Conservation (phyloP, 2,329 filamentous ascomycete species). For the Colletotrichum siamense region DNA sequence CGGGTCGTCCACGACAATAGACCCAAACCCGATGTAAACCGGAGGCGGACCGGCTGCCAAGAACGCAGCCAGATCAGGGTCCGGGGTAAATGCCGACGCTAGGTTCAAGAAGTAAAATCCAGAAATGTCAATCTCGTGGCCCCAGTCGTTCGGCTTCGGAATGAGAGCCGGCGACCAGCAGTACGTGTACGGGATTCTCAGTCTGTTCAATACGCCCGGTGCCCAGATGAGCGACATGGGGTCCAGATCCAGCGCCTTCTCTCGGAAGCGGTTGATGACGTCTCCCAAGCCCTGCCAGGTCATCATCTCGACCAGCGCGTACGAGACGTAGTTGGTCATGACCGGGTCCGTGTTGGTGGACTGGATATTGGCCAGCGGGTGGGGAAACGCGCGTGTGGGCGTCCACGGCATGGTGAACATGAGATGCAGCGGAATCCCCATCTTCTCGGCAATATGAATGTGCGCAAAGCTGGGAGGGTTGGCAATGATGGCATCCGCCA, state of each 20-base stretch:
- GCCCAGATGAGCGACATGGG: conserved; percentile 82
- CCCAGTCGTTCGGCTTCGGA: conserved; percentile 82
- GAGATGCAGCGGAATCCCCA: conserved; percentile 78
- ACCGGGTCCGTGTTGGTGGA: conserved; percentile 76
- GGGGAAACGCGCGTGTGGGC: conserved; percentile 83
- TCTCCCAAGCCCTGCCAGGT: conserved; percentile 93
- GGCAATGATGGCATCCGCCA: conserved; percentile 82
- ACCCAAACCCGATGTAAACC: conserved; percentile 84
- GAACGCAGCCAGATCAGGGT: conserved; percentile 69
- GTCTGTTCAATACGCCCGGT: conserved; percentile 76
- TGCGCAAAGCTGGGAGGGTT: conserved; percentile 82
- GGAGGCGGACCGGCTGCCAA: conserved; percentile 73
- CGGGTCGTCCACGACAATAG: conserved; percentile 81
- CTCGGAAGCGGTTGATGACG: conserved; percentile 86
- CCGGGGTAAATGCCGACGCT: conserved; percentile 69
- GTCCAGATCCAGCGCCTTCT: conserved; percentile 76
- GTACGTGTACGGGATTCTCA: conserved; percentile 86
- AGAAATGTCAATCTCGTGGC: conserved; percentile 71
- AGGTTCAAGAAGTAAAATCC: conserved; percentile 80
- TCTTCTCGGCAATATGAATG: conserved; percentile 75
- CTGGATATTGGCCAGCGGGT: conserved; percentile 84
- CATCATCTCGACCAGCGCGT: conserved; percentile 87
- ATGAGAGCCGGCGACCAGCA: conserved; percentile 87
- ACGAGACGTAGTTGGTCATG: conserved; percentile 84
- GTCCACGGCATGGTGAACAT: conserved; percentile 98